Percentiles rank a stretch among this genome's conserved stretches.
phyloP scores from a whole-genome alignment of 345 rosid genomes.

The Anacardium occidentale region DNA sequence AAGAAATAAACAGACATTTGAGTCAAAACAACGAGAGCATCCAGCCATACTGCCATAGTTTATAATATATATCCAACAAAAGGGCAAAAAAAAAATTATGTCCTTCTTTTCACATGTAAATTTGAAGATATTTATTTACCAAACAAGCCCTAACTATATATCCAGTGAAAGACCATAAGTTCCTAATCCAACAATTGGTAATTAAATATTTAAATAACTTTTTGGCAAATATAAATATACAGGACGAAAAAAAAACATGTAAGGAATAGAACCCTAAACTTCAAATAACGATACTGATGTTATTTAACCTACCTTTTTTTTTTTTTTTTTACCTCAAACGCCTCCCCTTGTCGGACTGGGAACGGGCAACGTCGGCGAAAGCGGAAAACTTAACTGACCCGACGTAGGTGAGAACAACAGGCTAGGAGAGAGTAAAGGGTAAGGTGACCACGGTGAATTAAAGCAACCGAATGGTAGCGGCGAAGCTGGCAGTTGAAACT shows the following conservation, averaged over 20 bases:
- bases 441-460: slow-evolving; percentile 71
- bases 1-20: neutral
- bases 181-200: slow-evolving; percentile 18
- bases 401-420: slow-evolving; percentile 60
- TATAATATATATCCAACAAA: slow-evolving; percentile 7
- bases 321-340: slow-evolving; percentile 29
- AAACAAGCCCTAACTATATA: slow-evolving; percentile 7
- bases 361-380: slow-evolving; percentile 70
- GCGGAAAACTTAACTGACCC: slow-evolving; percentile 55
- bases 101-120: neutral
- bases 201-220: slow-evolving; percentile 21
- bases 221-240: slow-evolving; percentile 21
- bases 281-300: slow-evolving; percentile 8
- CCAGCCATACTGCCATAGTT: neutral
- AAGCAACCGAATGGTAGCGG: slow-evolving; percentile 69
- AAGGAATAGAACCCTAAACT: slow-evolving; percentile 3
- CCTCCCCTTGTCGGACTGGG: slow-evolving; percentile 70
- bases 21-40: neutral
- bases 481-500: slow-evolving; percentile 45
- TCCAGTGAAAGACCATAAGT: neutral
- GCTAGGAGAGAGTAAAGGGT: slow-evolving; percentile 61
- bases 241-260: neutral
- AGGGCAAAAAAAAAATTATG: neutral
- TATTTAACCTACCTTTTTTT: neutral
- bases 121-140: slow-evolving; percentile 14